Base-by-base conservation (phyloP, 352 stramenopile species). In the Globisporangium recalcitrans region DNA sequence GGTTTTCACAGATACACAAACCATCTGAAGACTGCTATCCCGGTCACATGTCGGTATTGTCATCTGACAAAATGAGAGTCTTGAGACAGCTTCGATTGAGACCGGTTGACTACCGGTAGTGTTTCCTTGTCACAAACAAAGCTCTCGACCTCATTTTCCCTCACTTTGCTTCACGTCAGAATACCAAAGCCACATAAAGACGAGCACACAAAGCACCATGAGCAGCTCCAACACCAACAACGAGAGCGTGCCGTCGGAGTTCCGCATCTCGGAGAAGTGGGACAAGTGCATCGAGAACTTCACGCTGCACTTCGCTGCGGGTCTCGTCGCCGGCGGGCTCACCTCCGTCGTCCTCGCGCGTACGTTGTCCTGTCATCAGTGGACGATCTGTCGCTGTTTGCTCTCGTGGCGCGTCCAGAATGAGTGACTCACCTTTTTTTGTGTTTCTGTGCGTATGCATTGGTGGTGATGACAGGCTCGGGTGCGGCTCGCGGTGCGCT, bases 231-330 rank as follows among this genome's bases (percentile, higher is more conserved):
- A 83, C 62, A 67, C 9, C 51, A 58, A 21, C 63, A 64, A 77
- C 64, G 77, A 79, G 54, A 68, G 71, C 59, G 91, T 90, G 71
- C 85, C 85, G 69, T 95, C 85, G 52, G 85, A 95, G 77, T 95
- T 90, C 80, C 79, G 80, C 67, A 93, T 95, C 76, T 95, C 85
- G 27, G 85, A 95, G 74, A 95, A 95, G 69, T 95, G 85, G 85
- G 85, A 95, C 78, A 93, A 93, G 73, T 95, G 85, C 58, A 73
- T 95, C 40, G 85, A 95, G 71, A 95, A 92, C 72, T 95, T 95
- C 56, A 77, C 84, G 63, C 82, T 95, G 46, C 85, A 95, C 77
- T 95, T 95, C 72, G 76, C 75, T 2, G 82, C 82, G 31, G 85
- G 85, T 21, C 82, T 93, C 46, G 83, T 95, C 40, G 85, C 83